Conservation (phyloP, 164 flowering plant species). For the Tetracentron sinense region DNA sequence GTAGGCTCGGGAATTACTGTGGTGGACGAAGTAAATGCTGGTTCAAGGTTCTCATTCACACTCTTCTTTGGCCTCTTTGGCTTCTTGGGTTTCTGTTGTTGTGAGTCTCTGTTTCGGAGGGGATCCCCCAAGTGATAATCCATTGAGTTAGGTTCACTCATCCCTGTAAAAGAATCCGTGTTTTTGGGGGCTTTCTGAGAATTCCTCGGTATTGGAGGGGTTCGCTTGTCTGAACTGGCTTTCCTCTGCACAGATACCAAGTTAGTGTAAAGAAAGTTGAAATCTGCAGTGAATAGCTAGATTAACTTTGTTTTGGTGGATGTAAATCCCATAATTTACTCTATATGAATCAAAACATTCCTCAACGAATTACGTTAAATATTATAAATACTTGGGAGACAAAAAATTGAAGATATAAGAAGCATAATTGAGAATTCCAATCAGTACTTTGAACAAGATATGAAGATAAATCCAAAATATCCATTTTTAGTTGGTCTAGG, state of each 20-base stretch:
- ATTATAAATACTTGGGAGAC: too few relatives aligned
- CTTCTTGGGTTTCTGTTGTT: conserved; percentile 52
- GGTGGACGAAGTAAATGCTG: conserved; percentile 36
- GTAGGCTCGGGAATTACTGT: conserved; percentile 20
- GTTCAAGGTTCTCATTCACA: conserved; percentile 65
- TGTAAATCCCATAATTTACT: too few relatives aligned
- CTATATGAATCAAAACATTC: neutral
- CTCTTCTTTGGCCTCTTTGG: conserved; percentile 76
- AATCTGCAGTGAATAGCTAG: neutral
- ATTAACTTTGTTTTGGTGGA: too few relatives aligned
- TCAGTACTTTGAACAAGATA: too few relatives aligned
- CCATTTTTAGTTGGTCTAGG: too few relatives aligned
- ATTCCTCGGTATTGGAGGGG: conserved; percentile 35
- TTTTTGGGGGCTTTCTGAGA: conserved; percentile 34
- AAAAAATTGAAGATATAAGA: too few relatives aligned
- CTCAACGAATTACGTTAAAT: too few relatives aligned
- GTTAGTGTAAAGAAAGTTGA: neutral
- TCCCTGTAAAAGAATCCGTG: too few relatives aligned
- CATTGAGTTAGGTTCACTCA: conserved; percentile 25
- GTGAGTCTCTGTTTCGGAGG: conserved; percentile 26
- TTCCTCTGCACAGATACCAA: conserved; percentile 44
- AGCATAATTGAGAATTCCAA: too few relatives aligned
- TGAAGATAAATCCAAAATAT: too few relatives aligned
- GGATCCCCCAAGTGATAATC: conserved; percentile 46
- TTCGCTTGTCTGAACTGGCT: conserved; percentile 42